Evolutionary conservation across 2,329 filamentous ascomycete genomes (phyloP).

Genomic region (Exophiala sideris): DNA sequence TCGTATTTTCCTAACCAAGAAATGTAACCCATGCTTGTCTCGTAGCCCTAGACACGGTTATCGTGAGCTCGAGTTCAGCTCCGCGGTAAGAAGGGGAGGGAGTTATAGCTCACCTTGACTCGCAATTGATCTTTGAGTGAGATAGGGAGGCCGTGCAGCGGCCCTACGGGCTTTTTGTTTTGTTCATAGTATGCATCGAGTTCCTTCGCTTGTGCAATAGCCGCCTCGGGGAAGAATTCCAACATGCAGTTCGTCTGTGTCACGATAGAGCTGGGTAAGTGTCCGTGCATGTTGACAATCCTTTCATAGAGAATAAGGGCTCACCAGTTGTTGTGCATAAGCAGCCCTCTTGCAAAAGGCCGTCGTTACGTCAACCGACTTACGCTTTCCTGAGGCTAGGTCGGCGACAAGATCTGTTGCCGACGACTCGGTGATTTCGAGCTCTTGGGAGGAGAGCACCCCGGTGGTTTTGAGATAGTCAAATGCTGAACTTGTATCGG

Average conservation of each 20-base stretch:
- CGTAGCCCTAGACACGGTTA: neutral
- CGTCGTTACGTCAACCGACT: slow-evolving; percentile 4
- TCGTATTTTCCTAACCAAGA: slow-evolving; percentile 3
- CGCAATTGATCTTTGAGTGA: slow-evolving; percentile 44
- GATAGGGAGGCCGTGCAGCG: slow-evolving; percentile 60
- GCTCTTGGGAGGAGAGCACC: slow-evolving; percentile 20
- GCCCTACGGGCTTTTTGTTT: slow-evolving; percentile 47
- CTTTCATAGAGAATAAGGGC: neutral
- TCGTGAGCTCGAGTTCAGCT: neutral
- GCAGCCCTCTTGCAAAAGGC: slow-evolving; percentile 8
- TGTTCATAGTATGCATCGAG: slow-evolving; percentile 44
- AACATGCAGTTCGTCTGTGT: slow-evolving; percentile 39
- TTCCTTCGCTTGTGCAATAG: slow-evolving; percentile 44
- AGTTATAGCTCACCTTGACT: neutral
- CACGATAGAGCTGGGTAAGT: neutral
- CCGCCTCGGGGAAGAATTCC: slow-evolving; percentile 51
- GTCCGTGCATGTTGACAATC: neutral
- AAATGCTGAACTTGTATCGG: slow-evolving; percentile 15
- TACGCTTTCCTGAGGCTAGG: slow-evolving; percentile 1
- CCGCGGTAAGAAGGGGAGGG: neutral
- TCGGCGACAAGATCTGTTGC: slow-evolving; percentile 23
- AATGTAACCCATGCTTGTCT: slow-evolving; percentile 16
- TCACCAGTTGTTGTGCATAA: slow-evolving; percentile 5
- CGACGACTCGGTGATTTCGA: slow-evolving; percentile 22
- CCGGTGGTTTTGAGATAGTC: slow-evolving; percentile 19